phyloP scores from a whole-genome alignment of 176 grass and related monocot species.

The Aegilops tauschii region DNA sequence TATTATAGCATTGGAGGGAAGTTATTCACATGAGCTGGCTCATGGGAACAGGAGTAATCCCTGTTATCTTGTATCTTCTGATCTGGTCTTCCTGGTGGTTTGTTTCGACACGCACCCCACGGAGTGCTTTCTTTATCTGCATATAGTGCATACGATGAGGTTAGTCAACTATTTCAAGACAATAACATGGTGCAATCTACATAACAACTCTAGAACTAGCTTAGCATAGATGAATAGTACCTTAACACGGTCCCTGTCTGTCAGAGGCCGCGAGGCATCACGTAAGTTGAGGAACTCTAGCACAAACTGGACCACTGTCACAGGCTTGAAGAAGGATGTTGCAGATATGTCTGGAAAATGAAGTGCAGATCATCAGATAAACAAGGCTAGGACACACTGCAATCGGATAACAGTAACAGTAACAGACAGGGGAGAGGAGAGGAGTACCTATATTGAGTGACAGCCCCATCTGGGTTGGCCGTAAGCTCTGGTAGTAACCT shows the following conservation, averaged over 20 bases:
- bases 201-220: neutral
- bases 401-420: neutral
- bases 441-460: slow-evolving; percentile 71
- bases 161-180: neutral
- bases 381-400: neutral
- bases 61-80: slow-evolving; percentile 77
- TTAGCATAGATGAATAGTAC: slow-evolving; percentile 2
- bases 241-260: slow-evolving; percentile 61
- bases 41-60: slow-evolving; percentile 52
- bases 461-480: slow-evolving; percentile 83
- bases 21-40: slow-evolving; percentile 56
- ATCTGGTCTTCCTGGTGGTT: slow-evolving; percentile 52
- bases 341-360: slow-evolving; percentile 73
- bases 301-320: slow-evolving; percentile 58
- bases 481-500: slow-evolving; percentile 87
- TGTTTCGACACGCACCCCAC: slow-evolving; percentile 64
- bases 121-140: slow-evolving; percentile 75
- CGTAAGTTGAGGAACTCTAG: slow-evolving; percentile 41
- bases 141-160: neutral
- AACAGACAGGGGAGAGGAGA: neutral
- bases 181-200: neutral
- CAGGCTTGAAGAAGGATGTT: slow-evolving; percentile 80
- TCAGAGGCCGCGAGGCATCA: slow-evolving; percentile 43
- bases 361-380: neutral
- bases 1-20: neutral